Conservation (phyloP, 78 protist species). For the Dictyostelium firmibasis region DNA sequence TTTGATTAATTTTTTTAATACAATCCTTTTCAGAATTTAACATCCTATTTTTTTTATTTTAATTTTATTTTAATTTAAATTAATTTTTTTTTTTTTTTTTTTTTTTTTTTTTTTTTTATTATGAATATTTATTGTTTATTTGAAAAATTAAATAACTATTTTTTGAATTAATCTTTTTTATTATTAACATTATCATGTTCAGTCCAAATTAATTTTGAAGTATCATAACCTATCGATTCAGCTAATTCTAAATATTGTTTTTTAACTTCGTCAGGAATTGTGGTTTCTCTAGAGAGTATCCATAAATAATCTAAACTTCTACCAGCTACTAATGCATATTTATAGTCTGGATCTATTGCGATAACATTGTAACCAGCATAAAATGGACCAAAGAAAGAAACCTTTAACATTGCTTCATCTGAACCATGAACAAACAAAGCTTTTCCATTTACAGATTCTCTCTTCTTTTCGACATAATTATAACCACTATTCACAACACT, state of each 20-base stretch:
- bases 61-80: not conserved
- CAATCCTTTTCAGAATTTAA: not conserved
- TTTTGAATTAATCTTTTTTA: not conserved
- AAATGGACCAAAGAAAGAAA: not conserved
- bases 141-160: no score
- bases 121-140: no score
- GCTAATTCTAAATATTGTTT: not conserved
- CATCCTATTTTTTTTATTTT: not conserved
- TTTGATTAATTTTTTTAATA: no score
- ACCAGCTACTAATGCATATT: not conserved
- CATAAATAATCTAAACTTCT: not conserved
- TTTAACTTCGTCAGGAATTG: not conserved
- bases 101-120: not conserved
- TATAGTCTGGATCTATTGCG: not conserved
- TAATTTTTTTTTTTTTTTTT: not conserved
- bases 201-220: not conserved
- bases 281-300: not conserved
- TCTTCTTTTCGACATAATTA: not conserved
- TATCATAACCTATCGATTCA: not conserved
- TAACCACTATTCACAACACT: not conserved
- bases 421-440: not conserved
- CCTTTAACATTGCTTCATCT: not conserved
- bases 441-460: not conserved
- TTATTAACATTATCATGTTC: not conserved
- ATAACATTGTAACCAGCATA: conserved; percentile 5